Percentiles rank a stretch among this genome's conserved stretches.
Evolutionary conservation across 2,329 filamentous ascomycete genomes (phyloP).

Genomic region (Fusarium xyrophilum): DNA sequence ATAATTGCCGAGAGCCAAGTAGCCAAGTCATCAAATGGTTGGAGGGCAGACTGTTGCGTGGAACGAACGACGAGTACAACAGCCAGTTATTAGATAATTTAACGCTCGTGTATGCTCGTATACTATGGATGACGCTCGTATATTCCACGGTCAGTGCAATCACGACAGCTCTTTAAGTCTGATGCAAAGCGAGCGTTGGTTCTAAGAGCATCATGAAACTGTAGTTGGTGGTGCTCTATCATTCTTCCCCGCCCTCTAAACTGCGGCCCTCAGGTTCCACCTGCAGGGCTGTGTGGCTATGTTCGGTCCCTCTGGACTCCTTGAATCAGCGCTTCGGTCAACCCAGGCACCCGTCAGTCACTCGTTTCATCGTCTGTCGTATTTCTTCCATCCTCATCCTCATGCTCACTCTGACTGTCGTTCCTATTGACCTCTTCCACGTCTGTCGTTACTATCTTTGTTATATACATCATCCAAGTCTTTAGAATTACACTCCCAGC

Average conservation of each 20-base stretch:
- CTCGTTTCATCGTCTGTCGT: slow-evolving; percentile 5
- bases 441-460: slow-evolving; percentile 15
- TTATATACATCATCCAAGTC: neutral
- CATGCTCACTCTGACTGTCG: neutral
- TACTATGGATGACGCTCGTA: neutral
- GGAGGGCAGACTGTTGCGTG: neutral
- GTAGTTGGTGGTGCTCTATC: slow-evolving; percentile 1
- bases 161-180: neutral
- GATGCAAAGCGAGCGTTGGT: slow-evolving; percentile 10
- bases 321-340: slow-evolving; percentile 31
- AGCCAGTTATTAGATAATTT: neutral
- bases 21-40: slow-evolving; percentile 16
- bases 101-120: neutral
- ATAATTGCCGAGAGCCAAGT: slow-evolving; percentile 27
- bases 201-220: slow-evolving; percentile 37
- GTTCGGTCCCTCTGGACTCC: slow-evolving; percentile 16
- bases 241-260: slow-evolving; percentile 26
- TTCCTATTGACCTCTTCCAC: neutral
- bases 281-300: slow-evolving; percentile 42
- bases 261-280: slow-evolving; percentile 29
- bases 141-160: slow-evolving; percentile 8
- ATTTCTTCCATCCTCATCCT: neutral
- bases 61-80: neutral
- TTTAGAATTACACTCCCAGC: neutral
- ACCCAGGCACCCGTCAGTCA: slow-evolving; percentile 12